Percentiles rank a stretch among this genome's conserved stretches.
phyloP scores from a whole-genome alignment of 768 basidiomycete genomes.

The Suillus placidus region DNA sequence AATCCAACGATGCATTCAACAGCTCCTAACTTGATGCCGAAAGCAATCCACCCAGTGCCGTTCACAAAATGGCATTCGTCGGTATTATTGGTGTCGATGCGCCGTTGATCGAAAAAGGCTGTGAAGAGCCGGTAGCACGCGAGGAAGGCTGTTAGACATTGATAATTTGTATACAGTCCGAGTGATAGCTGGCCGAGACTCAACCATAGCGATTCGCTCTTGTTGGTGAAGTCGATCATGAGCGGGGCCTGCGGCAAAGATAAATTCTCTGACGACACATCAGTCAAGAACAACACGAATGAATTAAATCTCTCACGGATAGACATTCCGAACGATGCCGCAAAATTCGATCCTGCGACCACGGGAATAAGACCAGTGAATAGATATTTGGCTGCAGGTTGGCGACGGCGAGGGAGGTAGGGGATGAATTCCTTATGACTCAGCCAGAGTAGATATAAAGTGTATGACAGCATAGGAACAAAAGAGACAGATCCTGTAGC shows the following conservation, averaged over 20 bases:
- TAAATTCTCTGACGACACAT: constrained; percentile 9
- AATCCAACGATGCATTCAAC: constrained; percentile 71
- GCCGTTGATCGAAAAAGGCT: constrained; percentile 52
- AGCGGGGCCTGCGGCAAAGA: constrained; percentile 18
- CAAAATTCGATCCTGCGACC: constrained; percentile 55
- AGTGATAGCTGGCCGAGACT: constrained; percentile 66
- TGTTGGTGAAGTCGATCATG: constrained; percentile 45
- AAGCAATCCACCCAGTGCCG: constrained; percentile 69
- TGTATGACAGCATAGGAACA: constrained; percentile 66
- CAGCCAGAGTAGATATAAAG: constrained; percentile 62
- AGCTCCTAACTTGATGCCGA: constrained; percentile 61
- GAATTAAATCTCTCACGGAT: constrained; percentile 47
- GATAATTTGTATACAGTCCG: constrained; percentile 57
- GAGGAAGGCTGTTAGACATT: constrained; percentile 60
- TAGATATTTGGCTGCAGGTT: constrained; percentile 44
- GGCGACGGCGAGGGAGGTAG: constrained; percentile 53
- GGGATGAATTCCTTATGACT: constrained; percentile 53
- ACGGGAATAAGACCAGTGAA: constrained; percentile 58
- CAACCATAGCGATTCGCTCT: constrained; percentile 45
- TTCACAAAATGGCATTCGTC: constrained; percentile 53
- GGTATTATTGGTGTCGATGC: constrained; percentile 48
- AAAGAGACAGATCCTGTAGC: constrained; percentile 55
- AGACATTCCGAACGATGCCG: constrained; percentile 65
- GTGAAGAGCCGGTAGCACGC: constrained; percentile 59
- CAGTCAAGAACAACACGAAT: constrained; percentile 7